A percentile compares a stretch with the other conserved stretches of the same genome.
phyloP scores from a whole-genome alignment of 2,329 filamentous ascomycete species.

The Cladobotryum protrusum region DNA sequence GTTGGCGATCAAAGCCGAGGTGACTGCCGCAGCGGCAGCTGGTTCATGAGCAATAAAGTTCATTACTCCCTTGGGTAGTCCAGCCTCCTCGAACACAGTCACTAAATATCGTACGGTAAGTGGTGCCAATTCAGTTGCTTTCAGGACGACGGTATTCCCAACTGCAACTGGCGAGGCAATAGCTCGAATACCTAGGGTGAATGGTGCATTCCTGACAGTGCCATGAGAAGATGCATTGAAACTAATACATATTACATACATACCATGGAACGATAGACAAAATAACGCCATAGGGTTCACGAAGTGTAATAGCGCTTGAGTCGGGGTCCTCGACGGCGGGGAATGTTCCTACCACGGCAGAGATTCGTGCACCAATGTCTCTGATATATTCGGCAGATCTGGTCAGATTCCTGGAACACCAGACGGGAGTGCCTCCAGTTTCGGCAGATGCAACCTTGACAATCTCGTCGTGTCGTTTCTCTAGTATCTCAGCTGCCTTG shows the following conservation, averaged over 20 bases:
- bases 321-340: constrained; percentile 26
- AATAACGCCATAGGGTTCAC: constrained; percentile 74
- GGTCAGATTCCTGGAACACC: constrained; percentile 36
- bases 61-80: constrained; percentile 66
- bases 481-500: constrained; percentile 60
- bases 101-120: constrained; percentile 57
- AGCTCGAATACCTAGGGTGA: constrained; percentile 47
- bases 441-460: constrained; percentile 50
- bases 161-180: constrained; percentile 63
- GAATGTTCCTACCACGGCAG: constrained; percentile 32
- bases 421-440: constrained; percentile 34
- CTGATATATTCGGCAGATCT: constrained; percentile 32
- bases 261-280: constrained; percentile 79
- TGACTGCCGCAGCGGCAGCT: constrained; percentile 61
- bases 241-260: constrained; percentile 14
- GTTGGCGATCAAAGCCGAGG: constrained; percentile 60
- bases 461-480: constrained; percentile 54
- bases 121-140: constrained; percentile 63
- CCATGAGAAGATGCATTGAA: not conserved
- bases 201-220: constrained; percentile 48
- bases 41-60: constrained; percentile 65
- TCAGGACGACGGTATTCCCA: constrained; percentile 72
- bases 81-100: constrained; percentile 63
- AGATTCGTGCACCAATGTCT: constrained; percentile 39
- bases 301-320: constrained; percentile 55